Conservation (phyloP, 2,329 filamentous ascomycete species). For the Cladosporium sp. region DNA sequence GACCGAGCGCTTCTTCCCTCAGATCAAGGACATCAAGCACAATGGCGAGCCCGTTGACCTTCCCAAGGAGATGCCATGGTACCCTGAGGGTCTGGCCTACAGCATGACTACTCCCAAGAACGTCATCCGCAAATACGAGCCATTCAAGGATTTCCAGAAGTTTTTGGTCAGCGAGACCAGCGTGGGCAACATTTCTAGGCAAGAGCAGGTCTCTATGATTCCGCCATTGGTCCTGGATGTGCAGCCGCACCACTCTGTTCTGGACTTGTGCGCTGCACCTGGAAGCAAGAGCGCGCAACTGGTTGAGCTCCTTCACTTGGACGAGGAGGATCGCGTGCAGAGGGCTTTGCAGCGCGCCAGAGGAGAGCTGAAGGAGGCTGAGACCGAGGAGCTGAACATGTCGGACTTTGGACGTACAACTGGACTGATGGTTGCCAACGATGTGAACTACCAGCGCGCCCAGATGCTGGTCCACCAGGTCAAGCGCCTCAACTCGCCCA, state of each 20-base stretch:
- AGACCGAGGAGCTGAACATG: conserved; percentile 44
- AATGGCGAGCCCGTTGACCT: conserved; percentile 79
- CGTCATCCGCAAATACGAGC: conserved; percentile 85
- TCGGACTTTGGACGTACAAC: conserved; percentile 80
- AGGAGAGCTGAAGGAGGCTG: conserved; percentile 39
- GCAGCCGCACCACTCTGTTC: conserved; percentile 81
- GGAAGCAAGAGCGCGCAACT: conserved; percentile 96
- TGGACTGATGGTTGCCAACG: conserved; percentile 89
- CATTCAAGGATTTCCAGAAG: conserved; percentile 93
- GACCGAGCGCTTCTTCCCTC: conserved; percentile 81
- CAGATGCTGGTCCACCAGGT: conserved; percentile 98
- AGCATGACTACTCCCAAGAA: conserved; percentile 98
- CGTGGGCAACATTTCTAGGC: conserved; percentile 93
- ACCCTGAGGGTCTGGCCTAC: conserved; percentile 92
- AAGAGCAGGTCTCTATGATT: conserved; percentile 99
- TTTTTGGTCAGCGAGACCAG: conserved; percentile 96
- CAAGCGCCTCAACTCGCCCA: conserved; percentile 93
- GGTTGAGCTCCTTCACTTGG: conserved; percentile 86
- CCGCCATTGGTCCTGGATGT: conserved; percentile 90
- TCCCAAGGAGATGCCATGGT: conserved; percentile 80
- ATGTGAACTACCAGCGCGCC: conserved; percentile 91
- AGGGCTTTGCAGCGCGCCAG: conserved; percentile 58
- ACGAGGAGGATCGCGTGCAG: conserved; percentile 81
- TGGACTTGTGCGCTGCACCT: conserved; percentile 94
- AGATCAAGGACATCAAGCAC: conserved; percentile 77